Conservation (phyloP, 2,329 filamentous ascomycete species). For the Colletotrichum tanaceti region DNA sequence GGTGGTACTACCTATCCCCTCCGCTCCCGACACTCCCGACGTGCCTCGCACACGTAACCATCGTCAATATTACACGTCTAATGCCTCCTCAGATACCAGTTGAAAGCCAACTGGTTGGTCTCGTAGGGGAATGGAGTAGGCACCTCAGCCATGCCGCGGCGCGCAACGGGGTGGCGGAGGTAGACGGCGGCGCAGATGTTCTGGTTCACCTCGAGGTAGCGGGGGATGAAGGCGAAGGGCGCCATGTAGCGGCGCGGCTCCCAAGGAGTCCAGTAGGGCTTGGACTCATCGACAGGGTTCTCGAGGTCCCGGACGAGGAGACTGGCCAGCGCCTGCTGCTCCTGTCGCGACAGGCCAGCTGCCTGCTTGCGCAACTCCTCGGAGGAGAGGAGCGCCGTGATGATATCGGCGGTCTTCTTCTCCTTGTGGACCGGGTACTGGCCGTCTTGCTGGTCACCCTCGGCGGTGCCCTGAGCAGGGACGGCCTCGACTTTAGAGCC, state of each 20-base stretch:
- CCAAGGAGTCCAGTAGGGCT: slow-evolving; percentile 95
- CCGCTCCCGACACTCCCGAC: not conserved
- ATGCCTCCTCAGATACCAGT: slow-evolving; percentile 90
- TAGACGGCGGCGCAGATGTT: slow-evolving; percentile 97
- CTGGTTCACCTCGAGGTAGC: slow-evolving; percentile 97
- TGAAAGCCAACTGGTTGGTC: slow-evolving; percentile 85
- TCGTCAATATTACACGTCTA: slow-evolving; percentile 54
- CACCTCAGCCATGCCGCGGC: slow-evolving; percentile 82
- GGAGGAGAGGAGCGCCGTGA: slow-evolving; percentile 24
- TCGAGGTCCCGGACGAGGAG: slow-evolving; percentile 74
- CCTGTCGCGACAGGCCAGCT: slow-evolving; percentile 56
- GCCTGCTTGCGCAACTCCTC: slow-evolving; percentile 40
- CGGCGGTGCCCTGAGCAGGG: not conserved
- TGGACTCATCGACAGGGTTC: slow-evolving; percentile 80
- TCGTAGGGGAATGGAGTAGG: slow-evolving; percentile 82
- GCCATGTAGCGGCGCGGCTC: slow-evolving; percentile 85
- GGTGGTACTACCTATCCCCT: not conserved
- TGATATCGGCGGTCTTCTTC: slow-evolving; percentile 16
- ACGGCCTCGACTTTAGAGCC: slow-evolving; percentile 47
- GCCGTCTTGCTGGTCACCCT: slow-evolving; percentile 45
- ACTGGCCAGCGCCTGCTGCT: slow-evolving; percentile 63
- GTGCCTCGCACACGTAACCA: not conserved
- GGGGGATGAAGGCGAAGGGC: slow-evolving; percentile 93
- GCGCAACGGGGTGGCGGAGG: slow-evolving; percentile 89
- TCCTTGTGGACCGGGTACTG: slow-evolving; percentile 39